Evolutionary conservation across 352 stramenopile species (phyloP).

Genomic region (Pythium aristosporum): DNA sequence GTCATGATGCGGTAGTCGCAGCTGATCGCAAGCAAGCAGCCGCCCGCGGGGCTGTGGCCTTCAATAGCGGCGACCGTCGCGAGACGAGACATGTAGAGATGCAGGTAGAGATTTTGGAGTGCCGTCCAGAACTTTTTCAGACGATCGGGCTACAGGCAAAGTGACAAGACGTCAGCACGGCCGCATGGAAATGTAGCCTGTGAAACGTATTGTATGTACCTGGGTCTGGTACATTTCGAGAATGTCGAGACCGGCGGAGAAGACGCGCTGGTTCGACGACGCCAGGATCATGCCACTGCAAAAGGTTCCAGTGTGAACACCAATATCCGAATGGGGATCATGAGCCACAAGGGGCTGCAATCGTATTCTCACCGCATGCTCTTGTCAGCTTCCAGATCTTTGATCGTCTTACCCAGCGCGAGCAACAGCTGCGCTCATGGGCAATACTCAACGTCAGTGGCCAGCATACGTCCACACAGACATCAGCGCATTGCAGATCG

Average conservation of each 20-base stretch:
- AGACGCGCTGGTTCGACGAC: conserved; percentile 80
- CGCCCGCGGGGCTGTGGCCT: conserved; percentile 91
- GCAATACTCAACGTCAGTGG: not conserved
- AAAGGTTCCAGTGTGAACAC: not conserved
- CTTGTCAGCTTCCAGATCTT: conserved; percentile 76
- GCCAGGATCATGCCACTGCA: conserved; percentile 73
- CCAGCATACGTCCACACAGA: too few relatives aligned
- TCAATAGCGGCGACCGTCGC: conserved; percentile 89
- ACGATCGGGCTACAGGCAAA: conserved; percentile 25
- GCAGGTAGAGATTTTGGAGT: conserved; percentile 91
- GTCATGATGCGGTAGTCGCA: conserved; percentile 95
- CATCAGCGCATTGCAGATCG: not conserved
- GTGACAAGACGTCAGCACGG: too few relatives aligned
- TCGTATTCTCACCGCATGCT: conserved; percentile 45
- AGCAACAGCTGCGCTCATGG: conserved; percentile 48
- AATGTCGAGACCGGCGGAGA: conserved; percentile 92
- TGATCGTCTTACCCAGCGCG: conserved; percentile 67
- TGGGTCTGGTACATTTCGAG: conserved; percentile 91
- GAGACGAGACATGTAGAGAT: conserved; percentile 91
- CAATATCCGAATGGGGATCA: not conserved
- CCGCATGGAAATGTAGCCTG: too few relatives aligned
- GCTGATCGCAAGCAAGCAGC: conserved; percentile 92
- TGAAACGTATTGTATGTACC: too few relatives aligned
- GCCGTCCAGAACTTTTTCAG: conserved; percentile 90
- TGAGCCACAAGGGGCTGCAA: not conserved